phyloP scores from a whole-genome alignment of 2,329 filamentous ascomycete genomes.

The Phialophora chinensis region DNA sequence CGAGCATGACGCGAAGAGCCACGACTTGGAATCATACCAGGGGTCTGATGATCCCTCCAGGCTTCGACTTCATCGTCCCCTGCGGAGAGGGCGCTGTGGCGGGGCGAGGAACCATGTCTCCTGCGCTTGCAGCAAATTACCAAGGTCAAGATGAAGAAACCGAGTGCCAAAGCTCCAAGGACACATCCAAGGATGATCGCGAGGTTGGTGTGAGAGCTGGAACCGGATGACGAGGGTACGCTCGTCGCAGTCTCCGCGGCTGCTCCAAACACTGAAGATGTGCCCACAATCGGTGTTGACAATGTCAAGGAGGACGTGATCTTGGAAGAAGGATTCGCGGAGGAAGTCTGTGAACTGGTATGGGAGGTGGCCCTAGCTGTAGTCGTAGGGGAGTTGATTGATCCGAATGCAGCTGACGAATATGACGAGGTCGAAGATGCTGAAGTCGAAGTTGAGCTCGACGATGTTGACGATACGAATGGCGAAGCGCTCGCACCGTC shows the following conservation, averaged over 20 bases:
- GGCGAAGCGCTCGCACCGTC: neutral
- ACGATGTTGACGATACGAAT: conserved; percentile 18
- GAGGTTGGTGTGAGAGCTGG: conserved; percentile 27
- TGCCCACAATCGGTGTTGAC: conserved; percentile 17
- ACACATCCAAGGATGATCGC: conserved; percentile 38
- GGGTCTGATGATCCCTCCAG: conserved; percentile 31
- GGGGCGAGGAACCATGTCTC: conserved; percentile 27
- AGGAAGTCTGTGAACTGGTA: conserved; percentile 16
- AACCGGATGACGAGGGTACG: conserved; percentile 12
- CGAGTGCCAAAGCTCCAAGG: conserved; percentile 36
- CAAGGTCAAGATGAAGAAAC: conserved; percentile 33
- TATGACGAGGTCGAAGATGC: conserved; percentile 12
- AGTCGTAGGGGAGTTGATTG: neutral
- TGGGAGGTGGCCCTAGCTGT: conserved; percentile 1
- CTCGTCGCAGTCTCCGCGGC: conserved; percentile 23
- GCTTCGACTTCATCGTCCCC: conserved; percentile 37
- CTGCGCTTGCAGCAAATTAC: conserved; percentile 32
- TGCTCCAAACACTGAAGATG: conserved; percentile 29
- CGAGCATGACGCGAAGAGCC: conserved; percentile 12
- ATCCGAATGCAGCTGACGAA: conserved; percentile 2
- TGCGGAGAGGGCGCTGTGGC: conserved; percentile 35
- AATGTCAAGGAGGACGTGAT: conserved; percentile 6
- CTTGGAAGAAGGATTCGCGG: conserved; percentile 2
- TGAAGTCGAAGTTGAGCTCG: conserved; percentile 21
- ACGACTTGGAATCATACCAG: conserved; percentile 2